A percentile compares a stretch with the other conserved stretches of the same genome.
Evolutionary conservation across 768 basidiomycete species (phyloP).

Genomic region (Leccinum subgranulosum): DNA sequence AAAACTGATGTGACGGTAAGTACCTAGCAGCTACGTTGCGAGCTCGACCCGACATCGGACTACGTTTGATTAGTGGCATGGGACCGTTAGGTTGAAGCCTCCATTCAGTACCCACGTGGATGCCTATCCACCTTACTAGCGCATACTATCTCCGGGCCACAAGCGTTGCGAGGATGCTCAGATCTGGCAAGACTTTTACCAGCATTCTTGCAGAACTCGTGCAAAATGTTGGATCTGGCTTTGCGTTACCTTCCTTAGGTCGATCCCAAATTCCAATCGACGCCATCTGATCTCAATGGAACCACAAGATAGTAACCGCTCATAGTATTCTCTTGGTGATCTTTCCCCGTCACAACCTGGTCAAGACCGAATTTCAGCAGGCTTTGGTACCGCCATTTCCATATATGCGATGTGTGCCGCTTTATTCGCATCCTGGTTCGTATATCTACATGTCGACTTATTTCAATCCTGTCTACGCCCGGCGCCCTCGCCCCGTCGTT

Average conservation of each 20-base stretch:
- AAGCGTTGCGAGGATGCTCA: slow-evolving; percentile 41
- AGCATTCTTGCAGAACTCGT: slow-evolving; percentile 57
- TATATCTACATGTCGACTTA: no score
- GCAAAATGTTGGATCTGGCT: slow-evolving; percentile 39
- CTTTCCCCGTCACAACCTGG: slow-evolving; percentile 35
- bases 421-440: slow-evolving; percentile 50
- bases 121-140: slow-evolving; percentile 54
- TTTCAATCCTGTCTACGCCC: no score
- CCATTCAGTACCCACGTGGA: slow-evolving; percentile 53
- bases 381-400: slow-evolving; percentile 48
- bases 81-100: slow-evolving; percentile 50
- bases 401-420: slow-evolving; percentile 57
- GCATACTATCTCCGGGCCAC: slow-evolving; percentile 56
- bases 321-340: slow-evolving; percentile 55
- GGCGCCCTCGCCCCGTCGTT: no score
- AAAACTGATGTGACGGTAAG: slow-evolving; percentile 17
- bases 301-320: slow-evolving; percentile 39
- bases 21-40: slow-evolving; percentile 16
- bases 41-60: slow-evolving; percentile 41
- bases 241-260: not conserved
- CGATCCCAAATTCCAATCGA: not conserved
- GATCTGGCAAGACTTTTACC: slow-evolving; percentile 49
- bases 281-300: slow-evolving; percentile 31
- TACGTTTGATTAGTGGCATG: no score
- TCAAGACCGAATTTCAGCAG: slow-evolving; percentile 4